Percentiles rank a stretch among this genome's conserved stretches.
These are phyloP conservation scores for Suillus lakei DNA, from an alignment of 768 basidiomycete genomes.

Conservation along the genomic window DNA sequence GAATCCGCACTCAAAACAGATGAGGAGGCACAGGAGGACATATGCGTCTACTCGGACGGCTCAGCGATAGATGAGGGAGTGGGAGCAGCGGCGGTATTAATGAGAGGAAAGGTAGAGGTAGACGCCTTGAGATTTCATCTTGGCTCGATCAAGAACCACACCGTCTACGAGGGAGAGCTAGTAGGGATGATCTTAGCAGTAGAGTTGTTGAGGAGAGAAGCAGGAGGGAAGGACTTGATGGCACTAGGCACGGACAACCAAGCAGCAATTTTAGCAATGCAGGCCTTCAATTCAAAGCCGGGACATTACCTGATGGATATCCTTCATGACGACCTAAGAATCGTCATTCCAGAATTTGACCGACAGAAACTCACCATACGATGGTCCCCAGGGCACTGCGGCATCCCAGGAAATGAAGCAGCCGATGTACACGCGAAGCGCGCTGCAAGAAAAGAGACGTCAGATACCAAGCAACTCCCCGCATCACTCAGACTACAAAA, in stretches of 20 bases:
- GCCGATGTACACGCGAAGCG: background rate
- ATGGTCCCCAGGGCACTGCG: constrained; percentile 5
- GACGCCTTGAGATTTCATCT: background rate
- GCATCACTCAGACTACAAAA: background rate
- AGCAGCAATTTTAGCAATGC: constrained; percentile 14
- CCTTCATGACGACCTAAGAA: background rate
- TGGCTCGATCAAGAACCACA: no score
- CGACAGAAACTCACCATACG: background rate
- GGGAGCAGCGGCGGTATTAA: no score
- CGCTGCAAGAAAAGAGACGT: background rate
- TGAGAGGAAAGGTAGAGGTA: no score
- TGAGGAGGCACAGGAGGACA: no score
- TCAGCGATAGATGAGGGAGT: no score
- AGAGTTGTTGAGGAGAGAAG: constrained; percentile 22
- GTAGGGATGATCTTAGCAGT: constrained; percentile 32
- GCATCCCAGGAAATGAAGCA: constrained; percentile 6
- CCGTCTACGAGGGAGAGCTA: constrained; percentile 36
- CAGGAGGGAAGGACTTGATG: background rate
- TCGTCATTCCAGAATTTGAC: no score
- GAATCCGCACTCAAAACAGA: constrained; percentile 15
- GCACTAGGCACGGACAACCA: constrained; percentile 13
- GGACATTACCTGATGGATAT: constrained; percentile 13
- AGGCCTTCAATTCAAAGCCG: background rate
- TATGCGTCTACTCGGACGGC: no score
- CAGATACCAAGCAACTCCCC: background rate